Conservation (phyloP, 352 stramenopile species). For the Globisporangium camurandrum region DNA sequence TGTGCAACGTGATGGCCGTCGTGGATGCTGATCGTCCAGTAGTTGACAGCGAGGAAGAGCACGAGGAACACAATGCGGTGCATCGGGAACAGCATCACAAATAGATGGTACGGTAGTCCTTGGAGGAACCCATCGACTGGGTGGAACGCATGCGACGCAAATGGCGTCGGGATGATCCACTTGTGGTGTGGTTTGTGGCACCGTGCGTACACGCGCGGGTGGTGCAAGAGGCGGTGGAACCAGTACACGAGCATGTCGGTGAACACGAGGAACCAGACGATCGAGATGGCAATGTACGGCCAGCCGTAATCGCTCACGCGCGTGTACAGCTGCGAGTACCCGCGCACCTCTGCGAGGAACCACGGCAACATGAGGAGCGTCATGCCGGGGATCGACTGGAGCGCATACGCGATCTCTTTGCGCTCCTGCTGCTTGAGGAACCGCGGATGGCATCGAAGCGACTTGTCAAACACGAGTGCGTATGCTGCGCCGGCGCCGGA, state of each 20-base stretch:
- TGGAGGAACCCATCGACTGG: conserved; percentile 67
- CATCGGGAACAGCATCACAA: conserved; percentile 56
- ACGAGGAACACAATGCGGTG: conserved; percentile 50
- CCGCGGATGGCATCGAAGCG: conserved; percentile 52
- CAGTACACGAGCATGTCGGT: conserved; percentile 81
- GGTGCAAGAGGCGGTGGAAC: conserved; percentile 68
- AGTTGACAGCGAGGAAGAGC: conserved; percentile 58
- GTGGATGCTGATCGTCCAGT: conserved; percentile 79
- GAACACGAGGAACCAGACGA: conserved; percentile 58
- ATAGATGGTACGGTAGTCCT: conserved; percentile 60
- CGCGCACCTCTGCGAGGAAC: conserved; percentile 57
- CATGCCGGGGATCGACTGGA: conserved; percentile 60
- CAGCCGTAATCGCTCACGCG: conserved; percentile 32
- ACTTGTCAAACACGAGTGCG: conserved; percentile 55
- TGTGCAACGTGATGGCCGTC: conserved; percentile 45
- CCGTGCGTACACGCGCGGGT: conserved; percentile 47
- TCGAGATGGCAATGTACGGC: conserved; percentile 31
- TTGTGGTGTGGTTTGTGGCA: conserved; percentile 77
- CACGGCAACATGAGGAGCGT: conserved; percentile 49
- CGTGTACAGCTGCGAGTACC: conserved; percentile 45
- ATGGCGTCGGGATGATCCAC: conserved; percentile 64
- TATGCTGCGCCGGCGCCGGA: conserved; percentile 37
- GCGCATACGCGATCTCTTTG: conserved; percentile 41
- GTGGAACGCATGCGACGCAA: conserved; percentile 68
- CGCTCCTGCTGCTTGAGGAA: conserved; percentile 57